These are phyloP conservation scores for Phaffomyces antillensis DNA, from an alignment of 805 yeast genomes.

Conservation along the genomic window DNA sequence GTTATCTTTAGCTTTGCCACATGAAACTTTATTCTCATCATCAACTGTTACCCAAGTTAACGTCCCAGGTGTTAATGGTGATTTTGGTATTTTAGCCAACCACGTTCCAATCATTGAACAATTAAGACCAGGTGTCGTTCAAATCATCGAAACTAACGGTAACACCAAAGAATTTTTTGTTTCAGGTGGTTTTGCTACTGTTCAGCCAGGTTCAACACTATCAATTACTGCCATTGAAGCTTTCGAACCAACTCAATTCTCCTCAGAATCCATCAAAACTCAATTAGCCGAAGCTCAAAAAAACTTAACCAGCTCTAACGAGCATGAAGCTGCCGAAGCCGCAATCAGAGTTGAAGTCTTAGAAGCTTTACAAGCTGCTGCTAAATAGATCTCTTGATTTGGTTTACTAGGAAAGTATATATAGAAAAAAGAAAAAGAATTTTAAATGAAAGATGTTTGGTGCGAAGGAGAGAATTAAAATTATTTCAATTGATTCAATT, in stretches of 20 bases:
- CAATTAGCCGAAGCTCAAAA: conserved; percentile 91
- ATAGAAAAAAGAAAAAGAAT: not conserved
- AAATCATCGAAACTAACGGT: conserved; percentile 73
- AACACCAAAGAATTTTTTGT: conserved; percentile 76
- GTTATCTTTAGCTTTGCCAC: conserved; percentile 88
- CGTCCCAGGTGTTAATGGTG: conserved; percentile 93
- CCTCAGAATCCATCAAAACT: conserved; percentile 67
- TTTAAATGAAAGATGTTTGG: not conserved
- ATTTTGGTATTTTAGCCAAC: conserved; percentile 92
- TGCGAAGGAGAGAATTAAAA: not conserved
- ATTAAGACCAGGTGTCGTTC: conserved; percentile 92
- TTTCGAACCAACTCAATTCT: conserved; percentile 81
- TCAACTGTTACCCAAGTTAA: conserved; percentile 64
- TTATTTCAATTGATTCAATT: not conserved
- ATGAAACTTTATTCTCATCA: conserved; percentile 56
- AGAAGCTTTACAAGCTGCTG: conserved; percentile 84
- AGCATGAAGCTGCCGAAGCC: conserved; percentile 88
- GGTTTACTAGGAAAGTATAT: not conserved
- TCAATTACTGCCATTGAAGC: conserved; percentile 95
- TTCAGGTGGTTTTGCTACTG: conserved; percentile 94
- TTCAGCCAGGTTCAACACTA: conserved; percentile 88
- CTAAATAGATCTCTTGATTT: conserved; percentile 40
- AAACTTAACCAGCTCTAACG: conserved; percentile 79
- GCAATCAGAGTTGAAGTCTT: conserved; percentile 92
- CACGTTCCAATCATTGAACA: conserved; percentile 98